Conservation (phyloP, 352 stramenopile species). For the Pythium phragmitis region DNA sequence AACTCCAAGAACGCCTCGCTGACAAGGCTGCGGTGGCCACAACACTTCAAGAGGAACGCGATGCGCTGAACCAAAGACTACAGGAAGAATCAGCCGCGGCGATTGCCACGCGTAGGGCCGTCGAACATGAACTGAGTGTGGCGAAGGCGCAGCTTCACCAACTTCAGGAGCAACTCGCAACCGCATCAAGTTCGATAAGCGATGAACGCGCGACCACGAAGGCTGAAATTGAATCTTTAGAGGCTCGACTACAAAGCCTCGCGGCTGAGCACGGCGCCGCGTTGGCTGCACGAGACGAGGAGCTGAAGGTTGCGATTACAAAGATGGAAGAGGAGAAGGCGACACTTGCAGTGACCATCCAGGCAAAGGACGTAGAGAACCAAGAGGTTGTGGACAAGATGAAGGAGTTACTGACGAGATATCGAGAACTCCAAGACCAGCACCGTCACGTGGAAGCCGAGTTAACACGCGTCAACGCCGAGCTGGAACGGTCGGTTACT, state of each 20-base stretch:
- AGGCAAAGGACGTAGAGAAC: slow-evolving; percentile 34
- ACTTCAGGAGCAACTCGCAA: slow-evolving; percentile 5
- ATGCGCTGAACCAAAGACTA: background rate
- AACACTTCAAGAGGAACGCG: slow-evolving; percentile 24
- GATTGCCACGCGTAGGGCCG: background rate
- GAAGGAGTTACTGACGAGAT: slow-evolving; percentile 30
- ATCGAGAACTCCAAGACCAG: slow-evolving; percentile 33
- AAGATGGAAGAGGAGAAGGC: slow-evolving; percentile 25
- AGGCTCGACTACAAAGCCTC: background rate
- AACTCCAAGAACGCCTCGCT: slow-evolving; percentile 43
- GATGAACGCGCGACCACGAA: slow-evolving; percentile 9
- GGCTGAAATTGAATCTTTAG: background rate
- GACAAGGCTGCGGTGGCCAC: slow-evolving; percentile 22
- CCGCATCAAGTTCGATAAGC: background rate
- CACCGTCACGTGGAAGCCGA: slow-evolving; percentile 23
- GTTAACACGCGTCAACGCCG: background rate
- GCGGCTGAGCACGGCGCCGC: background rate
- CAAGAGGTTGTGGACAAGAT: slow-evolving; percentile 33
- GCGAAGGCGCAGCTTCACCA: background rate
- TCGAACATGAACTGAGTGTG: slow-evolving; percentile 8
- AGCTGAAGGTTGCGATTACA: background rate
- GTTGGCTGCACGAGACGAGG: slow-evolving; percentile 2
- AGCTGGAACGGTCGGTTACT: slow-evolving; percentile 4
- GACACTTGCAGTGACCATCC: slow-evolving; percentile 15
- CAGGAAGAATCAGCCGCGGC: background rate